Evolutionary conservation across 208 protist genomes (phyloP).

Genomic region (Trypanosoma rangeli): DNA sequence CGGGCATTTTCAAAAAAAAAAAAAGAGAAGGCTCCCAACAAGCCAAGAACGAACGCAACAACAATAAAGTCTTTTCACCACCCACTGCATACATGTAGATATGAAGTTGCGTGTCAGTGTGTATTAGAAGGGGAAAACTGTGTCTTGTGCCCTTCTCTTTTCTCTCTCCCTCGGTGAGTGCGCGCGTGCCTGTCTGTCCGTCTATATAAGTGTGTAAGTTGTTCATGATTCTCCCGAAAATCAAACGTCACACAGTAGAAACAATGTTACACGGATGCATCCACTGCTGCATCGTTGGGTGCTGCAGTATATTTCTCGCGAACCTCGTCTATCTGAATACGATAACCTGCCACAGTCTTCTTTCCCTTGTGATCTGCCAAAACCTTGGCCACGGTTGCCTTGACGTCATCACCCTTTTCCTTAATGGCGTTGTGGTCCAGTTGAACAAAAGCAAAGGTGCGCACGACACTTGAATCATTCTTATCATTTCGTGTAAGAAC

Average conservation of each 20-base stretch:
- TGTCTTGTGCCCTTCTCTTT: not conserved
- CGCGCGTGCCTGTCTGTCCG: not conserved
- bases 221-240: not conserved
- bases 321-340: slow-evolving; percentile 62
- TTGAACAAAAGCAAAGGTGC: slow-evolving; percentile 81
- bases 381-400: slow-evolving; percentile 40
- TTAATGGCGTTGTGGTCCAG: slow-evolving; percentile 59
- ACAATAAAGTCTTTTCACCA: not conserved
- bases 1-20: not conserved
- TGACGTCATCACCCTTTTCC: slow-evolving; percentile 40
- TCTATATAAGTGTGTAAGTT: not conserved
- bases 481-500: slow-evolving; percentile 45
- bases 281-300: slow-evolving; percentile 1
- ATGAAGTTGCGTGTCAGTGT: not conserved
- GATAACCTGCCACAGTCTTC: slow-evolving; percentile 12
- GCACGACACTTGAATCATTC: slow-evolving; percentile 47
- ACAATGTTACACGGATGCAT: not conserved
- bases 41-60: not conserved
- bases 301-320: slow-evolving; percentile 45
- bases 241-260: not conserved
- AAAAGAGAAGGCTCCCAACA: not conserved
- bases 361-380: slow-evolving; percentile 23
- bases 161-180: not conserved
- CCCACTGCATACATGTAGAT: not conserved
- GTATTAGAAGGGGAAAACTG: not conserved